Evolutionary conservation across 1,284 basidiomycete species (phyloP).

Genomic region (Leucoagaricus sp.): DNA sequence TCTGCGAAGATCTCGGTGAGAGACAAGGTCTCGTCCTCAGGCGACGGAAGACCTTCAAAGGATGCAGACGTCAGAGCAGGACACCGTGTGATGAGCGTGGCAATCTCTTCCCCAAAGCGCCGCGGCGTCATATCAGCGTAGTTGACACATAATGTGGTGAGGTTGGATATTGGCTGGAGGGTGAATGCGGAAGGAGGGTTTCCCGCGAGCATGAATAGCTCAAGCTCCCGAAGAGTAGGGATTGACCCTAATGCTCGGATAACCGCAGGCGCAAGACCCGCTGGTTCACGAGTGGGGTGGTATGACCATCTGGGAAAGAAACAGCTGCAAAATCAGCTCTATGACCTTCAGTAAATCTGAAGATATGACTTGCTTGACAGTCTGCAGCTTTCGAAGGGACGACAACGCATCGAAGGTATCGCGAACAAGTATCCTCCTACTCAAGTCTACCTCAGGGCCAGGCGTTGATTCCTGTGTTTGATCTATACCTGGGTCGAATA

Average conservation of each 20-base stretch:
- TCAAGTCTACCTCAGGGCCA: too few relatives aligned
- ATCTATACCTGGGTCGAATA: too few relatives aligned
- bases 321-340: too few relatives aligned
- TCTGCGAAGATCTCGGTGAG: not conserved
- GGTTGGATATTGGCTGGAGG: not conserved
- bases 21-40: too few relatives aligned
- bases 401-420: too few relatives aligned
- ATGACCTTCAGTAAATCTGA: not conserved
- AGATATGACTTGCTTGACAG: not conserved
- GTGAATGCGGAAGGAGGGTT: not conserved
- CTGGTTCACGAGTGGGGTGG: too few relatives aligned
- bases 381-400: too few relatives aligned
- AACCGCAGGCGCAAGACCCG: too few relatives aligned
- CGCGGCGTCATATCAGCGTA: not conserved
- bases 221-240: not conserved
- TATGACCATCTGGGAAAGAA: too few relatives aligned
- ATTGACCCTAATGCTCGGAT: too few relatives aligned
- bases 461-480: too few relatives aligned
- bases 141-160: not conserved
- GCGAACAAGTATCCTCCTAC: too few relatives aligned
- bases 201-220: not conserved
- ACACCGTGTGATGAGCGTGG: not conserved
- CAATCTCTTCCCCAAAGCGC: not conserved
- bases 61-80: not conserved
- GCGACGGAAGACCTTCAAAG: not conserved